These are phyloP conservation scores for Rosa multiflora DNA, from an alignment of 306 rosid genomes.

Conservation along the genomic window DNA sequence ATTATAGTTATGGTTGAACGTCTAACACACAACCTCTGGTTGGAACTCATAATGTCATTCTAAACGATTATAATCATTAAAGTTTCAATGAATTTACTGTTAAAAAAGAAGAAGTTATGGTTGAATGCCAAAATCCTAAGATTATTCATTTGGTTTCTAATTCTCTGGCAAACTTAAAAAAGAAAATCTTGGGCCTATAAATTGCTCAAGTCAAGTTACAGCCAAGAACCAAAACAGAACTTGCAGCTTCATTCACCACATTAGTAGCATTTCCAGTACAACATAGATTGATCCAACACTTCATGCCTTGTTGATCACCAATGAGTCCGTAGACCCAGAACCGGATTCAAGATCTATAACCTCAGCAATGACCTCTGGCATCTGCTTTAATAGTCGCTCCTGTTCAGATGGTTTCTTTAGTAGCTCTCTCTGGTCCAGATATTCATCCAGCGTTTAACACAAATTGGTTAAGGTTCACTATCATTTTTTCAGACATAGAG, in stretches of 20 bases:
- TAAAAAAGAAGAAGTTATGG: too few relatives aligned
- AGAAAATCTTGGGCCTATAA: neutral
- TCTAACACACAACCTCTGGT: too few relatives aligned
- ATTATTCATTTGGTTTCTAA: too few relatives aligned
- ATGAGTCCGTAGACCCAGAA: neutral
- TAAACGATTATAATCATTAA: too few relatives aligned
- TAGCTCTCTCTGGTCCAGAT: conserved; percentile 27
- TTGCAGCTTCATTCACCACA: neutral
- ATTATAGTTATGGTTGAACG: too few relatives aligned
- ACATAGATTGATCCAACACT: neutral
- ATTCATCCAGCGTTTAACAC: conserved; percentile 27
- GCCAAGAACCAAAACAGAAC: neutral
- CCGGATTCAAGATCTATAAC: neutral
- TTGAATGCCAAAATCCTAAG: too few relatives aligned
- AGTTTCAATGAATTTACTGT: too few relatives aligned
- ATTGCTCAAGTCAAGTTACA: neutral
- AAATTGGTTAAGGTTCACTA: conserved; percentile 22
- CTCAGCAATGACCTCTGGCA: conserved; percentile 33
- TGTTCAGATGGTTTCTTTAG: conserved; percentile 34
- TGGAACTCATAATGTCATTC: too few relatives aligned
- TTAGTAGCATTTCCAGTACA: neutral
- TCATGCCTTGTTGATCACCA: neutral
- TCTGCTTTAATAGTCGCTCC: conserved; percentile 21
- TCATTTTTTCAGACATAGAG: neutral
- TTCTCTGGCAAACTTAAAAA: neutral